Conservation (phyloP, 768 basidiomycete species). For the Lactarius evosmus region DNA sequence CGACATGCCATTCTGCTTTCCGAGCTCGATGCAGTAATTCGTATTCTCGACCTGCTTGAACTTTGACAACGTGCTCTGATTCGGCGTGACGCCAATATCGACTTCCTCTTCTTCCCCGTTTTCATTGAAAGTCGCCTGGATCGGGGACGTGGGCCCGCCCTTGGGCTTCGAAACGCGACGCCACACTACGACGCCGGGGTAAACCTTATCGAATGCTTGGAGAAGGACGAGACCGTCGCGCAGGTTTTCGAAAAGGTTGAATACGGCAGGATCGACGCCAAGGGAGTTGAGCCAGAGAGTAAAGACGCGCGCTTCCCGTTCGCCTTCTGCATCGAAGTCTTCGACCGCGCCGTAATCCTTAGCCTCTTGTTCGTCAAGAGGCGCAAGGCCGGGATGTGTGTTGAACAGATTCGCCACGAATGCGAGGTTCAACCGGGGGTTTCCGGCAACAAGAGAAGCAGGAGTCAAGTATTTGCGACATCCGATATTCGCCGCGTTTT, state of each 20-base stretch:
- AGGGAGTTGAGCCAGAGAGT: constrained; percentile 98
- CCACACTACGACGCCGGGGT: constrained; percentile 92
- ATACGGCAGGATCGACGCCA: constrained; percentile 93
- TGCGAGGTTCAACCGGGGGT: constrained; percentile 95
- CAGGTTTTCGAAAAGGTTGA: constrained; percentile 94
- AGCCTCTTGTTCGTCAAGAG: constrained; percentile 90
- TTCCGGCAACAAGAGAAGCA: constrained; percentile 87
- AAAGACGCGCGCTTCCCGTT: constrained; percentile 96
- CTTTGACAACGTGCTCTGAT: constrained; percentile 80
- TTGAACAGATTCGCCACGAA: constrained; percentile 99
- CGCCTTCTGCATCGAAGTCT: constrained; percentile 98
- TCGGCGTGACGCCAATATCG: constrained; percentile 79
- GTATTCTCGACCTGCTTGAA: constrained; percentile 99
- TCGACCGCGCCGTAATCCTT: constrained; percentile 88
- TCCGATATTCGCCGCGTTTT: constrained; percentile 90
- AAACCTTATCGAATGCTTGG: constrained; percentile 95
- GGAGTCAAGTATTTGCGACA: constrained; percentile 96
- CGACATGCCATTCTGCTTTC: constrained; percentile 89
- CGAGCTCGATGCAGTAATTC: constrained; percentile 93
- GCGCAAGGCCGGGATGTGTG: constrained; percentile 91
- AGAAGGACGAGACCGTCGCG: constrained; percentile 89
- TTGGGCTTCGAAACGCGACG: constrained; percentile 94
- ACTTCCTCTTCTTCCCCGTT: constrained; percentile 70
- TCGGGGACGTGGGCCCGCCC: constrained; percentile 47
- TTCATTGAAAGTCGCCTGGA: constrained; percentile 27